Percentiles rank a stretch among this genome's conserved stretches.
These are phyloP conservation scores for Pichia sp. DNA, from an alignment of 1,139 yeast genomes.

Conservation along the genomic window DNA sequence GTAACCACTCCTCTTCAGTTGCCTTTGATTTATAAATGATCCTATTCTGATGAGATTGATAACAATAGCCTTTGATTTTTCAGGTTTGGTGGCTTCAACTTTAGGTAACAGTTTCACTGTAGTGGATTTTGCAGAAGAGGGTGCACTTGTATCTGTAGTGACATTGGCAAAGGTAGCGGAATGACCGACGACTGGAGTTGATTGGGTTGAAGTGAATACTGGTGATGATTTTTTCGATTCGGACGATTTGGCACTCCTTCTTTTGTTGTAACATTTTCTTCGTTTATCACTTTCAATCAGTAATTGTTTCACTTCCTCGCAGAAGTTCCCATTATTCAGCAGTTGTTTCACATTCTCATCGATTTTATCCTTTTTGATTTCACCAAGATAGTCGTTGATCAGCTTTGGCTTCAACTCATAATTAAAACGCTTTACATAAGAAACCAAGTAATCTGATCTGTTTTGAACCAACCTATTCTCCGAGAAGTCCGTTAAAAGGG, in stretches of 20 bases:
- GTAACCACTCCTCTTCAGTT: conserved; percentile 1
- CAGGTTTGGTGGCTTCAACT: conserved; percentile 8
- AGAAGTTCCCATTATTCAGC: conserved; percentile 16
- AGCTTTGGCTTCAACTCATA: conserved; percentile 23
- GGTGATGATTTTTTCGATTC: conserved; percentile 10
- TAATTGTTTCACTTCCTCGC: conserved; percentile 22
- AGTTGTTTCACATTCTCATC: conserved; percentile 13
- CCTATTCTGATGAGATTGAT: conserved; percentile 24
- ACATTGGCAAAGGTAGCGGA: not conserved
- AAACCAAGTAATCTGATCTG: conserved; percentile 26
- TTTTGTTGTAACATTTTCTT: conserved; percentile 27
- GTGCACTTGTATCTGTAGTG: not conserved
- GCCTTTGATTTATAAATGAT: conserved; percentile 14
- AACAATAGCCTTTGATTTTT: not conserved
- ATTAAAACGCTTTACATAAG: conserved; percentile 20
- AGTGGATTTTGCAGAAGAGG: not conserved
- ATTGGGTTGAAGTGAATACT: not conserved
- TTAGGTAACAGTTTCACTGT: not conserved
- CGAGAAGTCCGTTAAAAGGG: conserved; percentile 18
- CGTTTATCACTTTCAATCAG: conserved; percentile 25
- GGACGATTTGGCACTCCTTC: conserved; percentile 17
- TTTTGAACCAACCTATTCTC: conserved; percentile 21
- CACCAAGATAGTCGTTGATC: conserved; percentile 26
- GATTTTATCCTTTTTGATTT: conserved; percentile 24
- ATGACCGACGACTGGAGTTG: not conserved